These are phyloP conservation scores for Leishmania martiniquensis DNA, from an alignment of 208 protist genomes.

Conservation along the genomic window DNA sequence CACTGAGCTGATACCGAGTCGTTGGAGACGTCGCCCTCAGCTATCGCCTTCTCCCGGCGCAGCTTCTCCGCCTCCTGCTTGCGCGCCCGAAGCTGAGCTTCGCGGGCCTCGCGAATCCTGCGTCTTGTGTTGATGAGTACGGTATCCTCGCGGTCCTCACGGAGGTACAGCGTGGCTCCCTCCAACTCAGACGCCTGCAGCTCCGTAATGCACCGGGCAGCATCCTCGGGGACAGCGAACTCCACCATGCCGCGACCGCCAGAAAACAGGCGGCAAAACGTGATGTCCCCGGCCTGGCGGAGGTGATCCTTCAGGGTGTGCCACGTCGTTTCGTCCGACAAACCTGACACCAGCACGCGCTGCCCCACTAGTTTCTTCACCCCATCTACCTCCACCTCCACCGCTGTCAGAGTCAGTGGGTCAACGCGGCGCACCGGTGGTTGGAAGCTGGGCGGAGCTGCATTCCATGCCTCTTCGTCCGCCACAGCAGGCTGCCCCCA, in stretches of 20 bases:
- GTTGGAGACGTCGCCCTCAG: constrained; percentile 43
- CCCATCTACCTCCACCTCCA: constrained; percentile 88
- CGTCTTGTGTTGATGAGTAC: constrained; percentile 83
- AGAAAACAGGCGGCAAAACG: constrained; percentile 77
- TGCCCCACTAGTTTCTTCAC: constrained; percentile 91
- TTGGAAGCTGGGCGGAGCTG: constrained; percentile 82
- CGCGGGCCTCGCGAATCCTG: constrained; percentile 80
- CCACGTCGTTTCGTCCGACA: constrained; percentile 89
- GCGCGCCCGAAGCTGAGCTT: constrained; percentile 73
- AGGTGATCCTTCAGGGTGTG: constrained; percentile 92
- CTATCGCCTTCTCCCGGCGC: constrained; percentile 52
- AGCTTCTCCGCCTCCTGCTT: constrained; percentile 76
- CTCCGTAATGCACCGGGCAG: constrained; percentile 80
- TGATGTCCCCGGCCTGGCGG: constrained; percentile 80
- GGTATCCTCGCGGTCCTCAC: constrained; percentile 87
- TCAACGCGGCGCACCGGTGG: constrained; percentile 87
- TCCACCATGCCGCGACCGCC: constrained; percentile 85
- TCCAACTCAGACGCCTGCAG: constrained; percentile 87
- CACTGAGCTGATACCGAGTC: constrained; percentile 5
- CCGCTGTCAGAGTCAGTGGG: constrained; percentile 87
- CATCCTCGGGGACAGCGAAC: constrained; percentile 84
- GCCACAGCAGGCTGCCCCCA: constrained; percentile 72
- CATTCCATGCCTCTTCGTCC: constrained; percentile 81
- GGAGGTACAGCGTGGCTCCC: constrained; percentile 82
- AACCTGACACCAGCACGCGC: constrained; percentile 80